These are phyloP conservation scores for Cyclaneusma minus DNA, from an alignment of 2,329 filamentous ascomycete species.

Conservation along the genomic window DNA sequence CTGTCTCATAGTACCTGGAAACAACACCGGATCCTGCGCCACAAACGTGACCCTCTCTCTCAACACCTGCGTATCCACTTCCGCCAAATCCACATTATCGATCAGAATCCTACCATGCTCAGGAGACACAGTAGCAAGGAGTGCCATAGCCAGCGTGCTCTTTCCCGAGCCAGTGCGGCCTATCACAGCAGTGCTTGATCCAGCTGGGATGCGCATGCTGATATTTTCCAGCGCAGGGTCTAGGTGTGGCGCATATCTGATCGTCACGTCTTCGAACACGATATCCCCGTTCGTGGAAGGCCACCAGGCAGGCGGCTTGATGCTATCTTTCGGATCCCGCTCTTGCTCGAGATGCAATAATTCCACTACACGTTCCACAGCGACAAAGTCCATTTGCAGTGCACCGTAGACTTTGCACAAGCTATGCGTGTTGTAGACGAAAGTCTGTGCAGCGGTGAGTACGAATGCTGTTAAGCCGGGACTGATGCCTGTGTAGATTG, in stretches of 20 bases:
- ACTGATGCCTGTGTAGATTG: constrained; percentile 58
- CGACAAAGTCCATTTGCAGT: constrained; percentile 84
- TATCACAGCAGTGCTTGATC: constrained; percentile 64
- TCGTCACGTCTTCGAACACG: constrained; percentile 59
- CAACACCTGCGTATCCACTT: constrained; percentile 40
- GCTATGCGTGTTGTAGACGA: constrained; percentile 54
- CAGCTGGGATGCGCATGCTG: constrained; percentile 60
- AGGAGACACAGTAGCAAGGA: constrained; percentile 40
- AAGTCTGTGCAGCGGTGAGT: constrained; percentile 53
- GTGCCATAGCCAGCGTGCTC: constrained; percentile 52
- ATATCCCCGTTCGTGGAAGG: constrained; percentile 58
- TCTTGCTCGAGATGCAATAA: constrained; percentile 69
- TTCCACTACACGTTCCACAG: constrained; percentile 74
- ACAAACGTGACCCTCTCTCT: constrained; percentile 50
- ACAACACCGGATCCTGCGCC: constrained; percentile 51
- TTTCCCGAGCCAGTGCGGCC: constrained; percentile 75
- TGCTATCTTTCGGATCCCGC: constrained; percentile 42
- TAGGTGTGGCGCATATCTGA: constrained; percentile 65
- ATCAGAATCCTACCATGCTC: constrained; percentile 39
- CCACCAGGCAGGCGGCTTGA: constrained; percentile 62
- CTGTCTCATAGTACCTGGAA: constrained; percentile 42
- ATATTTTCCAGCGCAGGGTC: constrained; percentile 57
- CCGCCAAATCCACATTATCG: constrained; percentile 43
- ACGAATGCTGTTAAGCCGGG: constrained; percentile 75
- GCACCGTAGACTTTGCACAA: constrained; percentile 71